Evolutionary conservation across 129 eudicot genomes (phyloP).

Genomic region (Pittosporum tobira): DNA sequence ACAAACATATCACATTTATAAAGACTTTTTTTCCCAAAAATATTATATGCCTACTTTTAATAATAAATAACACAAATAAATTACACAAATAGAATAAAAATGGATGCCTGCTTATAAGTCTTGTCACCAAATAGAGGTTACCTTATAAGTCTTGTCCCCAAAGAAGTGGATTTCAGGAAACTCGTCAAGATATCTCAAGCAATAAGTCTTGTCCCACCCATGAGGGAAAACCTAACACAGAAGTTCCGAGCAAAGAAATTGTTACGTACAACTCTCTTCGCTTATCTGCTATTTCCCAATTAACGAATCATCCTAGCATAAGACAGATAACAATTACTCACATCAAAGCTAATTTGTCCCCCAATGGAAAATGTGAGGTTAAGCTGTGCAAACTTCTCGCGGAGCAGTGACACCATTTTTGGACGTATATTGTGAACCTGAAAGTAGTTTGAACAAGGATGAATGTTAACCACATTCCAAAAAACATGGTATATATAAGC

Average conservation of each 20-base stretch:
- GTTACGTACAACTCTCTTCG: neutral
- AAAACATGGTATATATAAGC: neutral
- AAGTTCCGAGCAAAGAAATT: slow-evolving; percentile 2
- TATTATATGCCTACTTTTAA: no score
- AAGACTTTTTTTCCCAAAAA: no score
- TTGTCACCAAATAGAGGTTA: no score
- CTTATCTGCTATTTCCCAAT: neutral
- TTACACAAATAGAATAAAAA: no score
- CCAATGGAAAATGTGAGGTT: slow-evolving; percentile 92
- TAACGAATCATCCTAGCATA: slow-evolving; percentile 1
- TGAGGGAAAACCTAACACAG: slow-evolving; percentile 75
- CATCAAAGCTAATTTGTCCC: slow-evolving; percentile 97
- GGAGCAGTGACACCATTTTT: slow-evolving; percentile 70
- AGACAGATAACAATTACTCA: slow-evolving; percentile 26
- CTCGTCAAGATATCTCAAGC: slow-evolving; percentile 80
- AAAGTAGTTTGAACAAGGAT: slow-evolving; percentile 7
- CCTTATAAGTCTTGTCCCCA: slow-evolving; percentile 98
- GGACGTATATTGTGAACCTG: slow-evolving; percentile 79
- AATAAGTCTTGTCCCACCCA: slow-evolving; percentile 98
- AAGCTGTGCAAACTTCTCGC: slow-evolving; percentile 77
- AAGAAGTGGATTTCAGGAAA: slow-evolving; percentile 88
- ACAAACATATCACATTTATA: no score
- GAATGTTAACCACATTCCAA: neutral
- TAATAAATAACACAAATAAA: no score
- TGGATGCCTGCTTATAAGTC: no score